Evolutionary conservation across 1,139 yeast species (phyloP), one percentile per base, ranked within the genome.

Genomic region (Blastobotrys buckinghamii): DNA sequence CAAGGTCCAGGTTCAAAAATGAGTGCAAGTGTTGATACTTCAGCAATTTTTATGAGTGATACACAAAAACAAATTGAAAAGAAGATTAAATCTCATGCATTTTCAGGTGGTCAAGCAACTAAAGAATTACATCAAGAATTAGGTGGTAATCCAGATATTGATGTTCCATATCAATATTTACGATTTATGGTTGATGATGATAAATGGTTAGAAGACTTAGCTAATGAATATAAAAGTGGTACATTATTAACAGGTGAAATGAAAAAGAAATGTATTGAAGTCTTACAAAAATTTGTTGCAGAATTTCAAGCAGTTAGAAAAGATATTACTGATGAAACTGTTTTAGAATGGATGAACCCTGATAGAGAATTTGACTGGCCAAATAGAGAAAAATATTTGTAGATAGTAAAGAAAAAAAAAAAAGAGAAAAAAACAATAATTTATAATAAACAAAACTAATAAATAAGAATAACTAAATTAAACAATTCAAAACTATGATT

Each of bases 1-100:
- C 97, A 92, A 74, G 99, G 99, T 45, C 84, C 97, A 3, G 78
- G 89, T 24, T 87, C 97, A 42, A 94, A 94, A 71, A 94, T 94
- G 99, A 84, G 95, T 52, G 97, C 98, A 7, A 84, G 95, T 22
- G 90, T 86, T 66, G 84, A 87, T 44, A 70, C 77, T 26, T 80
- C 90, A 29, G 88, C 95, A 13, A 89, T 94, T 57, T 92, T 84
- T 72, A 84, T 94, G 94, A 90, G 87, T 53, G 99, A 94, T 68
- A 86, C 97, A 1, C 80, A 95, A 46, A 86, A 85, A 67, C 90
- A 86, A 71, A 85, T 94, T 58, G 84, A 86, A 67, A 92, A 88
- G 76, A 94, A 94, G 71, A 85, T 94, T 66, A 94, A 94, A 74
- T 92, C 90, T 68, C 85, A 88, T 65, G 98, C 97, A 7, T 94